Percentiles rank a stretch among this genome's conserved stretches.
Evolutionary conservation across 2,329 filamentous ascomycete genomes (phyloP).

Genomic region (Aspergillus texensis): DNA sequence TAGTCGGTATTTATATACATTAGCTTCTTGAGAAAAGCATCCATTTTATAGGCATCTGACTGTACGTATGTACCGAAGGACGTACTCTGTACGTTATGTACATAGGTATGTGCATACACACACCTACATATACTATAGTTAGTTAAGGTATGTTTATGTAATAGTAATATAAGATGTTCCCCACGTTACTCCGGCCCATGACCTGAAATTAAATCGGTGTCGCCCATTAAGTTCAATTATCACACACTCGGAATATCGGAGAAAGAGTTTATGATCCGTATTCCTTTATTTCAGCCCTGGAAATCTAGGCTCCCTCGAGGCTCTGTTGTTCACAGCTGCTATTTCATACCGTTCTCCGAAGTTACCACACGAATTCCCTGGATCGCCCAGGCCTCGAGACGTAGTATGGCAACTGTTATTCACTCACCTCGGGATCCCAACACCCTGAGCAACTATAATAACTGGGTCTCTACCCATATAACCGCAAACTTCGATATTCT

Average conservation of each 20-base stretch:
- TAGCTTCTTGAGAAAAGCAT: neutral
- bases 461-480: constrained; percentile 83
- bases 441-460: constrained; percentile 88
- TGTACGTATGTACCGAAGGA: neutral
- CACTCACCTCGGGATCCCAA: constrained; percentile 73
- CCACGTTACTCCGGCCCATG: neutral
- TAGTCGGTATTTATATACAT: neutral
- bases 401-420: constrained; percentile 44
- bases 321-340: neutral
- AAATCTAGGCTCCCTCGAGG: constrained; percentile 8
- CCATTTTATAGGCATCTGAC: neutral
- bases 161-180: neutral
- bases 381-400: constrained; percentile 21
- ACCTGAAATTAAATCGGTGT: neutral
- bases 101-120: neutral
- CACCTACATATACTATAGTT: no score
- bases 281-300: constrained; percentile 7
- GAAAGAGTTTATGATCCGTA: constrained; percentile 4
- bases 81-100: neutral
- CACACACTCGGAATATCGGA: neutral
- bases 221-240: neutral
- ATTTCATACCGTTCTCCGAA: constrained; percentile 1
- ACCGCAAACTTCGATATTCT: constrained; percentile 79
- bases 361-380: constrained; percentile 11
- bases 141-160: neutral